Evolutionary conservation across 306 rosid genomes (phyloP), one percentile per base, ranked within the genome.

Genomic region (Fragaria nilgerrensis): DNA sequence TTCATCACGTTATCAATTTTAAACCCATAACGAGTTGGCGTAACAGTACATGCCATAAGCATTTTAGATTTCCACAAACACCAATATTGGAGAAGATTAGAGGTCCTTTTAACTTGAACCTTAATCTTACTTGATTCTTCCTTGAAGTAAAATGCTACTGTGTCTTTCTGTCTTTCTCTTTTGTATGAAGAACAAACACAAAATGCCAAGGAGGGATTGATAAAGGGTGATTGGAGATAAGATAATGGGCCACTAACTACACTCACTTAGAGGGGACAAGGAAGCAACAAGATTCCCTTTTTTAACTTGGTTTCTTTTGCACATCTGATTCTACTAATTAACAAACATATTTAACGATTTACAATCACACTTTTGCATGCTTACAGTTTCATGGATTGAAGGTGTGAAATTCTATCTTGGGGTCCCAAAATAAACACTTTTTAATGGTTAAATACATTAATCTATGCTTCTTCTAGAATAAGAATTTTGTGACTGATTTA

Each of bases 201-300:
- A 75, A 72, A 79, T 82, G 80, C 86, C 85, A 80, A 85, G 77
- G 16, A 41, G 71, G 75, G 78, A 81, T 64, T 76, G 52, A 73
- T 41, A 74, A 85, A 75, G 79, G 87, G 70, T 9, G 70, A 64
- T 25, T 39, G 78, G 64, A 84, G 86, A 84, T 86, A 80, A 86
- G 78, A 68, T 48, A 58, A 84, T 87, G 90, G 92, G 85, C 71
- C 90, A 88, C 64, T 12, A 65, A 79, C 76, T 53, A 62, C 70
- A 67, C 81, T 80, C 52, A 63, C 80, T 80, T 47, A 64, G 70
- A 81, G 88, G 84, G 82, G 89, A 88, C 91, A 85, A 86, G 69
- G 84, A 70, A 77, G 79, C 72, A 82, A 64, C 65, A 75, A 70
- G 81, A 74, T 86, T 70, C 84, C 81, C 43, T 37, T 68, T 32